These are phyloP conservation scores for Rosellinia necatrix DNA, from an alignment of 2,329 filamentous ascomycete species.

Conservation along the genomic window DNA sequence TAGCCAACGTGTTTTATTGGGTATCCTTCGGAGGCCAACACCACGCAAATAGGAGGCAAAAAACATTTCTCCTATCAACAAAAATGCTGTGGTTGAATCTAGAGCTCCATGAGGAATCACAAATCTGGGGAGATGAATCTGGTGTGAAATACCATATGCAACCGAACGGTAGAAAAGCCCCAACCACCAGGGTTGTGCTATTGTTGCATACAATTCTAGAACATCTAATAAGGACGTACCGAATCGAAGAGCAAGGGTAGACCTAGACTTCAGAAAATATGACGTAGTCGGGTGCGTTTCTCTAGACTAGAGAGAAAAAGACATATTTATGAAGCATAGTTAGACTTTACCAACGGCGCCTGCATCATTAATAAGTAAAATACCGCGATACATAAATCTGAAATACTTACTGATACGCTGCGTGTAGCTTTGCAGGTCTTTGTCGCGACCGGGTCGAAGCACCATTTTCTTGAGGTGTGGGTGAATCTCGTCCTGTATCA, in stretches of 20 bases:
- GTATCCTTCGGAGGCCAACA: constrained; percentile 21
- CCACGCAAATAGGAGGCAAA: neutral
- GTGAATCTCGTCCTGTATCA: constrained; percentile 31
- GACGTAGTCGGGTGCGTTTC: too few relatives aligned
- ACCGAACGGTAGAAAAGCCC: neutral
- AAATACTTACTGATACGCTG: constrained; percentile 37
- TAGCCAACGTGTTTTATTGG: constrained; percentile 12
- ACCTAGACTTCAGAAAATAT: neutral
- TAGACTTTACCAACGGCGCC: constrained; percentile 34
- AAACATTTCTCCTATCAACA: neutral
- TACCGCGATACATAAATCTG: neutral
- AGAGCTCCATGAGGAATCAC: neutral
- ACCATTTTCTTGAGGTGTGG: constrained; percentile 28
- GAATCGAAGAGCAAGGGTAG: neutral
- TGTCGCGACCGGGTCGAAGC: constrained; percentile 29
- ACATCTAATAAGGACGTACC: neutral
- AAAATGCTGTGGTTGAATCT: neutral
- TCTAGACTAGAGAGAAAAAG: too few relatives aligned
- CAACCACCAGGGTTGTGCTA: neutral
- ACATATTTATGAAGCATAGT: neutral
- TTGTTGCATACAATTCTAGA: neutral
- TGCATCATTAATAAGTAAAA: constrained; percentile 25
- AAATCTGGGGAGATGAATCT: neutral
- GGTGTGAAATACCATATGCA: neutral
- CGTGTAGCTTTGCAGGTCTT: constrained; percentile 31